Evolutionary conservation across 805 yeast species (phyloP).

Genomic region (Diddensiella transvaalensis): DNA sequence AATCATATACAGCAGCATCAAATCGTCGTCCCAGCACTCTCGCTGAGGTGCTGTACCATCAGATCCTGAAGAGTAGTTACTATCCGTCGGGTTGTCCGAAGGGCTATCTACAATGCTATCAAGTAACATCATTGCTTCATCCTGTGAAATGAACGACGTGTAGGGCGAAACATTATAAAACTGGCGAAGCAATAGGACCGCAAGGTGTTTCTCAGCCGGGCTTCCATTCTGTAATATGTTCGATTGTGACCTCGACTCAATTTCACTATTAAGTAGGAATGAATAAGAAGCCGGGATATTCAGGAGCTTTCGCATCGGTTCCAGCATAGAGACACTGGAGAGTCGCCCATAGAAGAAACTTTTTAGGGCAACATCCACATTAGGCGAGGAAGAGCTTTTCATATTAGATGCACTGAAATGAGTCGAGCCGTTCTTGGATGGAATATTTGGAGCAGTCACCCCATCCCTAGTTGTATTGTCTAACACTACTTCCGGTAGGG

Average conservation of each 20-base stretch:
- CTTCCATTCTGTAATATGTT: not conserved
- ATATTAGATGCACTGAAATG: not conserved
- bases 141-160: not conserved
- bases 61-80: not conserved
- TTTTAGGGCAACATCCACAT: not conserved
- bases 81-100: not conserved
- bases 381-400: not conserved
- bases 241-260: not conserved
- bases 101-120: not conserved
- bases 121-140: not conserved
- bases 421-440: not conserved
- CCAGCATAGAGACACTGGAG: slow-evolving; percentile 1
- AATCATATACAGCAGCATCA: slow-evolving; percentile 3
- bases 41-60: not conserved
- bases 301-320: not conserved
- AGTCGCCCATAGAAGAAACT: not conserved
- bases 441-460: too few relatives aligned
- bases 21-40: not conserved
- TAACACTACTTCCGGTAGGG: not conserved
- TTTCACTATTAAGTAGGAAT: not conserved
- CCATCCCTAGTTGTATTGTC: not conserved
- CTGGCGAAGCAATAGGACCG: not conserved
- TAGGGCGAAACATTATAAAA: not conserved
- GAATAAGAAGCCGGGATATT: not conserved
- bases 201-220: not conserved